Conservation (phyloP, 139 green algal species). For the Auxenochlorella pyrenoidosa region DNA sequence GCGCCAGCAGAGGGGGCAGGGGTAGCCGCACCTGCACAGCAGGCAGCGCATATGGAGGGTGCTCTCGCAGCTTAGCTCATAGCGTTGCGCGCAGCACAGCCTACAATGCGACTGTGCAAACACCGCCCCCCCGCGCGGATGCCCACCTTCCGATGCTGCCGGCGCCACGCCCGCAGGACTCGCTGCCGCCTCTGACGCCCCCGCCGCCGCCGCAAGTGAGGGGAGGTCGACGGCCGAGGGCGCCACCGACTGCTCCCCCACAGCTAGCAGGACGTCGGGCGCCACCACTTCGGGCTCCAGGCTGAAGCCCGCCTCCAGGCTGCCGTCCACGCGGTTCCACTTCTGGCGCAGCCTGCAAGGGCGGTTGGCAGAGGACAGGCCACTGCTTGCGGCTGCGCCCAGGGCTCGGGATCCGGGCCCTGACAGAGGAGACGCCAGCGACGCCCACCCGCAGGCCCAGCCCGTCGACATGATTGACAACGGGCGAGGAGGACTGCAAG, state of each 20-base stretch:
- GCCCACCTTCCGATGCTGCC: neutral
- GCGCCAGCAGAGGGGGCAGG: neutral
- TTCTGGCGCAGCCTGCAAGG: conserved; percentile 6
- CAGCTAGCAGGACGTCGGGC: conserved; percentile 3
- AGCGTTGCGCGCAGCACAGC: too few relatives aligned
- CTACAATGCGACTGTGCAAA: neutral
- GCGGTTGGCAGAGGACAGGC: neutral
- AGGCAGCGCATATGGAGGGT: neutral
- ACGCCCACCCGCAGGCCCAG: too few relatives aligned
- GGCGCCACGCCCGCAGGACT: neutral
- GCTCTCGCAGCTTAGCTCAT: too few relatives aligned
- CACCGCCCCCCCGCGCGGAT: neutral
- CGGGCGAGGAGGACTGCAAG: too few relatives aligned
- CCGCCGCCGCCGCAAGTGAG: neutral
- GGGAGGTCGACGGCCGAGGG: too few relatives aligned
- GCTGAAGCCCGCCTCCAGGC: neutral
- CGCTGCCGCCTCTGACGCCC: neutral
- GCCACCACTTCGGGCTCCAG: neutral
- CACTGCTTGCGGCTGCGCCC: neutral
- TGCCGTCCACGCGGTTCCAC: neutral
- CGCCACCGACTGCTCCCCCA: neutral
- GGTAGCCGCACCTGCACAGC: neutral
- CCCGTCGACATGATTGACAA: too few relatives aligned
- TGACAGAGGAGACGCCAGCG: too few relatives aligned
- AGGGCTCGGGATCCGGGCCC: too few relatives aligned